Conservation (phyloP, 1,284 basidiomycete genomes). For the Cerioporus squamosus region DNA sequence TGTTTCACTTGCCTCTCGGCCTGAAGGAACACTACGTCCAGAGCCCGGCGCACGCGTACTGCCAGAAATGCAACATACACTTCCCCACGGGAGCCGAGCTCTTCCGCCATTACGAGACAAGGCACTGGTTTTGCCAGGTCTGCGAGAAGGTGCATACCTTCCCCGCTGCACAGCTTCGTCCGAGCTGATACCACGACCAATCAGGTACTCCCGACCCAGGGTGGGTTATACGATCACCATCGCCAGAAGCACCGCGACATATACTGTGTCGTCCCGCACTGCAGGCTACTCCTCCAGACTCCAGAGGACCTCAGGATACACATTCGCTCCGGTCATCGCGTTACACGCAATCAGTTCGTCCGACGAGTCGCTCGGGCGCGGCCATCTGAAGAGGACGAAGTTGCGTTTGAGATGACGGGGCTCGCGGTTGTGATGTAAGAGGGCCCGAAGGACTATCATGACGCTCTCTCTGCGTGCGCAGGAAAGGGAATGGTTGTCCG, state of each 20-base stretch:
- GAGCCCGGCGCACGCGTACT: conserved; percentile 45
- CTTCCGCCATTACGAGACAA: conserved; percentile 18
- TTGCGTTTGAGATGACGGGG: no score
- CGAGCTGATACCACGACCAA: neutral
- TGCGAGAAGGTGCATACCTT: conserved; percentile 40
- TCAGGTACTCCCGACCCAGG: conserved; percentile 39
- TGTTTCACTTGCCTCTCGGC: neutral
- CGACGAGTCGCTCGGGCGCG: no score
- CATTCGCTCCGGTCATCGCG: conserved; percentile 5
- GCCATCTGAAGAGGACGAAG: no score
- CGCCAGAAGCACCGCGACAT: conserved; percentile 45
- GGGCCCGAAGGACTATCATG: no score
- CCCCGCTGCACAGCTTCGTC: neutral
- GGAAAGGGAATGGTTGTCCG: no score
- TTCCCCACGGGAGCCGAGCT: conserved; percentile 18
- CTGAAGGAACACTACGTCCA: conserved; percentile 43
- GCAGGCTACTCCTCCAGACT: conserved; percentile 45
- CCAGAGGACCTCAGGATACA: conserved; percentile 28
- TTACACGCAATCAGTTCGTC: no score
- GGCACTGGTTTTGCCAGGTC: conserved; percentile 44
- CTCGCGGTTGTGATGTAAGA: no score
- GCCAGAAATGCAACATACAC: conserved; percentile 46
- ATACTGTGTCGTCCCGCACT: conserved; percentile 46
- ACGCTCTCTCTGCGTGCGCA: no score
- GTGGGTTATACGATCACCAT: conserved; percentile 50